Base-by-base conservation (phyloP, 257 asterid species). In the Catharanthus roseus region DNA sequence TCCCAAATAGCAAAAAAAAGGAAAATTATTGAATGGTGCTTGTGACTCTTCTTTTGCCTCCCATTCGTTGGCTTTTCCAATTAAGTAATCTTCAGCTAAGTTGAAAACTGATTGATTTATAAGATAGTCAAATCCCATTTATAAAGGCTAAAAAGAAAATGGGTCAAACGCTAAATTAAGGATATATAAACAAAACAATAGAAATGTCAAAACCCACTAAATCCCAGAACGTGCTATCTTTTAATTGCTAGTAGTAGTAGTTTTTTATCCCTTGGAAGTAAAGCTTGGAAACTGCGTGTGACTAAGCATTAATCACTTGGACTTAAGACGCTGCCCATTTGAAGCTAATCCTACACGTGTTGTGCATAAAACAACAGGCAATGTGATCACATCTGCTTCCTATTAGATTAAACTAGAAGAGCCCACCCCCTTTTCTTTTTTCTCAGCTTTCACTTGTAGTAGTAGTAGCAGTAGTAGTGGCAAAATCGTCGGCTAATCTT, bases 41-140 rank as follows among this genome's bases (percentile, higher is more conserved):
- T 69, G 58, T 57, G 82, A 76, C 83, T 72, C 74, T 55, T 75
- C 33, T 75, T 80, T 73, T 68, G 82, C 70, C 64, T 76, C 80
- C 54, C 45, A 73, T 75, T 79, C 33, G 77, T 74, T 21, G 55
- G 64, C 49, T 72, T 38, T 76, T 34, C 68, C 72, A 77, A 72
- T 77, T 67, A 72, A 71, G 67, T 53, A 61, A 60, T 34, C 71
- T 45, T 57, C 63, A 71, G 54, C 15, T n/a, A 50, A 70, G 33
- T 47, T 49, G 62, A 62, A 67, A 70, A 74, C 78, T 42, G 79
- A 73, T 57, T 44, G 10, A 61, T 63, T 44, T 11, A 45, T 47
- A 38, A 28, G 57, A 49, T 73, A 55, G 84, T 84, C 85, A 68
- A 80, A 73, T 47, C 77, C 68, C 63, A 77, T 53, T 63, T 70